Percentiles rank a stretch among this genome's conserved stretches.
These are phyloP conservation scores for Moesziomyces antarcticus DNA, from an alignment of 1,284 basidiomycete species.

Conservation along the genomic window DNA sequence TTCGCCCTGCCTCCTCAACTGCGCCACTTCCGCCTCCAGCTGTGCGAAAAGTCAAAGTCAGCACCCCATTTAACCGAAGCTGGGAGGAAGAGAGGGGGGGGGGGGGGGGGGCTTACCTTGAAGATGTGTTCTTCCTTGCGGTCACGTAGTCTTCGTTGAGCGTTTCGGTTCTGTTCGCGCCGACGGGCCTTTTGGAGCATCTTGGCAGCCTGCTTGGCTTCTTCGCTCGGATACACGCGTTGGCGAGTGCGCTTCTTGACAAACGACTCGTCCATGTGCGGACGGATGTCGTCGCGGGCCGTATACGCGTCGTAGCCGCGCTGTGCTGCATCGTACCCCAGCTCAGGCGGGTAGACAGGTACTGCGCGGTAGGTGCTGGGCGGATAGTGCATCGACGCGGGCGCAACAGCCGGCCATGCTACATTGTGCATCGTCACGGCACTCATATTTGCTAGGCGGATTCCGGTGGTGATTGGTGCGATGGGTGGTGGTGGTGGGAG, in stretches of 20 bases:
- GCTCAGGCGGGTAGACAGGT: neutral
- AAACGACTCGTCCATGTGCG: neutral
- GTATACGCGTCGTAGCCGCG: neutral
- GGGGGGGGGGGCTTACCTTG: constrained; percentile 28
- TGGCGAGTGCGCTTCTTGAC: constrained; percentile 12
- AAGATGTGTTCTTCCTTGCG: constrained; percentile 42
- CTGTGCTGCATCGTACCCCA: neutral
- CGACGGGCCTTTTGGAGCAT: constrained; percentile 25
- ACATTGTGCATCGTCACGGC: neutral
- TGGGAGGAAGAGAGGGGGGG: no score
- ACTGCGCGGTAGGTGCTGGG: neutral
- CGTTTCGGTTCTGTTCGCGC: constrained; percentile 39
- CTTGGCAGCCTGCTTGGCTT: constrained; percentile 33
- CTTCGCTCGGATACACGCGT: constrained; percentile 21
- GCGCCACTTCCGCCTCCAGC: constrained; percentile 26
- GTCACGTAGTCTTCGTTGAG: constrained; percentile 30
- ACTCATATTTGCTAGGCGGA: neutral
- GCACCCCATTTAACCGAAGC: no score
- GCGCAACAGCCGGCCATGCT: neutral
- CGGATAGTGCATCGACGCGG: neutral
- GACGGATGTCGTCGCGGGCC: neutral
- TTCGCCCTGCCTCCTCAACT: constrained; percentile 14
- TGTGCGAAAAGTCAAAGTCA: neutral
- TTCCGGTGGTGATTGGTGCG: neutral
- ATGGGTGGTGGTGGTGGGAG: no score